phyloP scores from a whole-genome alignment of 805 yeast species.

The Saturnispora dispora region DNA sequence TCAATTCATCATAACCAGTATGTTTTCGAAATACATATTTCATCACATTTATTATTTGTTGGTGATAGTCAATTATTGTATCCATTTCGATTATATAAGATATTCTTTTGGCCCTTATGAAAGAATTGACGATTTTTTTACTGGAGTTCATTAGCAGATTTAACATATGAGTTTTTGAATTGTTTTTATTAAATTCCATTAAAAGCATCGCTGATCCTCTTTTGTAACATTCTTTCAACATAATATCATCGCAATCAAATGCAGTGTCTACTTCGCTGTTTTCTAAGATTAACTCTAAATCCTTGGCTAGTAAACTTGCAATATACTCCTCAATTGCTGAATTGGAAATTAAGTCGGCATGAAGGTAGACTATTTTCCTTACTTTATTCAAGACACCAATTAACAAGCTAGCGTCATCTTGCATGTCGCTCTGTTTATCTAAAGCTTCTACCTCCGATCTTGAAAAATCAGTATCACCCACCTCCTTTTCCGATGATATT shows the following conservation, averaged over 20 bases:
- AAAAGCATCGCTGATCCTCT: not conserved
- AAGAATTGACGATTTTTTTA: not conserved
- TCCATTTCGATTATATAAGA: conserved; percentile 5
- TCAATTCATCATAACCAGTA: conserved; percentile 2
- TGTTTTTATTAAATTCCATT: conserved; percentile 1
- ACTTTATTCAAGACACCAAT: conserved; percentile 8
- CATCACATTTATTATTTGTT: conserved; percentile 4
- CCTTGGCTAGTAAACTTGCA: not conserved
- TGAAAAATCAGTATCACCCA: not conserved
- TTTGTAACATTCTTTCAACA: not conserved
- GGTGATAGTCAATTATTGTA: conserved; percentile 4
- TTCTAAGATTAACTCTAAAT: not conserved
- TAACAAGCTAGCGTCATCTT: conserved; percentile 5
- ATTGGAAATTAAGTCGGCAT: not conserved
- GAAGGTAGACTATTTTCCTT: conserved; percentile 4
- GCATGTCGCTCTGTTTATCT: not conserved
- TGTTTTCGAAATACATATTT: conserved; percentile 9
- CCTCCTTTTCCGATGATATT: not conserved
- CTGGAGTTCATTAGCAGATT: not conserved
- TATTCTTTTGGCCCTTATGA: not conserved
- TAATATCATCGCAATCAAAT: not conserved
- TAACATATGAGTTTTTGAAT: conserved; percentile 5
- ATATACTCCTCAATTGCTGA: not conserved
- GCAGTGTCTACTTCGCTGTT: not conserved
- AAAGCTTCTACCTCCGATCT: not conserved